phyloP scores from a whole-genome alignment of 768 basidiomycete species.

The Tylopilus subfusipes region DNA sequence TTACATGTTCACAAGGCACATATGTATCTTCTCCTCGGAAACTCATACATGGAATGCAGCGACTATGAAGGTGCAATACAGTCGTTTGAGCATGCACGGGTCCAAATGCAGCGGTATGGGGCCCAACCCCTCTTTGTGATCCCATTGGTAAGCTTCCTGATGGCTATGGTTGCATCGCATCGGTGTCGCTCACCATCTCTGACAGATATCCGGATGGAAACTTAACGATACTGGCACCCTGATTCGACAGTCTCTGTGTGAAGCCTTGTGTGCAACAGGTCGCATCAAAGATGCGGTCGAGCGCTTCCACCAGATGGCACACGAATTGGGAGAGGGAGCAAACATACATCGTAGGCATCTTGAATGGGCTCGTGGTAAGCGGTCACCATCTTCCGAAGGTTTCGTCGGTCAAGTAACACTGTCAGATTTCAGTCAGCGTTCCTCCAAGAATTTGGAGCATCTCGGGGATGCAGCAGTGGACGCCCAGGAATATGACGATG shows the following conservation, averaged over 20 bases:
- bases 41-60: neutral
- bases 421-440: neutral
- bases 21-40: neutral
- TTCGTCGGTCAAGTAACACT: neutral
- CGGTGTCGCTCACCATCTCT: no score
- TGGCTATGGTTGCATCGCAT: neutral
- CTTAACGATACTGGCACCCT: neutral
- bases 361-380: neutral
- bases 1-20: neutral
- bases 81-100: neutral
- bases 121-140: neutral
- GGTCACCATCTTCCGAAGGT: neutral
- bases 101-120: neutral
- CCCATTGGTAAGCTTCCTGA: neutral
- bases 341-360: neutral
- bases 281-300: neutral
- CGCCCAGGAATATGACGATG: neutral
- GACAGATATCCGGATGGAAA: neutral
- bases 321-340: neutral
- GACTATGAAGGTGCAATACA: neutral
- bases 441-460: neutral
- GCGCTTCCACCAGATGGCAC: neutral
- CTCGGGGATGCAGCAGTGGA: neutral
- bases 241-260: neutral
- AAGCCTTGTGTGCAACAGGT: neutral